Evolutionary conservation across 2,329 filamentous ascomycete species (phyloP).

Genomic region (Drechslerella stenobrocha): DNA sequence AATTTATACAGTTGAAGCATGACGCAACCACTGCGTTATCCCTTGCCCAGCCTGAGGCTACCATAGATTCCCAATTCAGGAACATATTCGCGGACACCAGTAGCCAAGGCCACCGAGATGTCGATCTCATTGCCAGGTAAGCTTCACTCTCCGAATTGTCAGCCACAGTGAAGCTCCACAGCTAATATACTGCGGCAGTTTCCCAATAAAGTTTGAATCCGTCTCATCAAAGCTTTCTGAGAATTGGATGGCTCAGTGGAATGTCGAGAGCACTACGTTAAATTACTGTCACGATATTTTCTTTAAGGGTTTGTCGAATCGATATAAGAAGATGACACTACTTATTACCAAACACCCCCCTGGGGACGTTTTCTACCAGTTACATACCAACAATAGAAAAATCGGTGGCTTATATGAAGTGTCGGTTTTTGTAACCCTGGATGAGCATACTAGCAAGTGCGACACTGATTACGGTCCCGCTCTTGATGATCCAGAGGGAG

Average conservation of each 20-base stretch:
- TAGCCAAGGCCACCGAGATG: slow-evolving; percentile 61
- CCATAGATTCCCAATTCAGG: slow-evolving; percentile 74
- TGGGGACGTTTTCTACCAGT: slow-evolving; percentile 53
- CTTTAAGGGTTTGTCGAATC: slow-evolving; percentile 59
- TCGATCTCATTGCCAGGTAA: slow-evolving; percentile 60
- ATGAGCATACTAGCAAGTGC: slow-evolving; percentile 61
- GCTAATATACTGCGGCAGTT: background rate
- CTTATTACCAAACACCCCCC: slow-evolving; percentile 54
- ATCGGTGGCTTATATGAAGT: background rate
- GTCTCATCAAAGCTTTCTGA: background rate
- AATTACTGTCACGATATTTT: slow-evolving; percentile 15
- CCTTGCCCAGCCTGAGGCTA: slow-evolving; percentile 67
- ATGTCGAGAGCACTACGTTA: slow-evolving; percentile 15
- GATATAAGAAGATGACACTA: slow-evolving; percentile 51
- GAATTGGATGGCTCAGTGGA: background rate
- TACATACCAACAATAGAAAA: slow-evolving; percentile 5
- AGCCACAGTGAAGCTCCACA: too few relatives aligned
- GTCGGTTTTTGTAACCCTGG: slow-evolving; percentile 9
- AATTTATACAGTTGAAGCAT: slow-evolving; percentile 66
- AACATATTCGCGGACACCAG: slow-evolving; percentile 73
- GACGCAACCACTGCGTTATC: slow-evolving; percentile 73
- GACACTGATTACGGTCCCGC: slow-evolving; percentile 83
- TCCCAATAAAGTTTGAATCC: slow-evolving; percentile 12
- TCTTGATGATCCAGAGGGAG: slow-evolving; percentile 81
- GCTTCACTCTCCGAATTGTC: too few relatives aligned